phyloP scores from a whole-genome alignment of 2,329 filamentous ascomycete species.

The Parastagonospora nodorum region DNA sequence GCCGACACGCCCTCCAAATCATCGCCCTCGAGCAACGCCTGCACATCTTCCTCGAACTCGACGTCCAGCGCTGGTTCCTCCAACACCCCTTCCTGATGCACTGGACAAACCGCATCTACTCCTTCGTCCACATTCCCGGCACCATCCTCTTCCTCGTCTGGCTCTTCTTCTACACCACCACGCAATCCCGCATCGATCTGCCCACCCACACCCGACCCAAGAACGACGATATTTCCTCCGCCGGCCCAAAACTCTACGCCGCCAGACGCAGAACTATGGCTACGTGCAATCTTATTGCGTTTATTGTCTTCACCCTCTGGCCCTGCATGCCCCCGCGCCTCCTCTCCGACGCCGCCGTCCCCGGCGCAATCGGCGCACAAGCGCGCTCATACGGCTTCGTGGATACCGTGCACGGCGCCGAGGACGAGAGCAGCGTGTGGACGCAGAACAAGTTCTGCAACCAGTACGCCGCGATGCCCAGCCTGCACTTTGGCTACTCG shows the following conservation, averaged over 20 bases:
- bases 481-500: slow-evolving; percentile 76
- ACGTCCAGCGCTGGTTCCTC: slow-evolving; percentile 64
- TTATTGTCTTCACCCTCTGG: slow-evolving; percentile 64
- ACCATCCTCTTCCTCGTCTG: slow-evolving; percentile 72
- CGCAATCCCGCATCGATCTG: slow-evolving; percentile 57
- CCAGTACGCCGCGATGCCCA: slow-evolving; percentile 79
- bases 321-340: slow-evolving; percentile 66
- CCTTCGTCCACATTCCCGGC: slow-evolving; percentile 78
- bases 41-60: slow-evolving; percentile 68
- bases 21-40: slow-evolving; percentile 69
- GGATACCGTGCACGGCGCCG: slow-evolving; percentile 62
- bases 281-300: slow-evolving; percentile 63
- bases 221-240: slow-evolving; percentile 45
- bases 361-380: slow-evolving; percentile 61
- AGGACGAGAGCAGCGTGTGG: slow-evolving; percentile 70
- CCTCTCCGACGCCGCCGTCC: slow-evolving; percentile 58
- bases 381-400: slow-evolving; percentile 65
- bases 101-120: slow-evolving; percentile 75
- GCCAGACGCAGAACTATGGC: slow-evolving; percentile 62
- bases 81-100: slow-evolving; percentile 62
- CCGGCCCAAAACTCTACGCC: slow-evolving; percentile 60
- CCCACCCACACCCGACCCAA: slow-evolving; percentile 45
- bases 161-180: slow-evolving; percentile 73
- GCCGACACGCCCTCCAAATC: slow-evolving; percentile 69
- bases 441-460: slow-evolving; percentile 76